phyloP scores from a whole-genome alignment of 2,329 filamentous ascomycete species.

The Chrysoporthe deuterocubensis region DNA sequence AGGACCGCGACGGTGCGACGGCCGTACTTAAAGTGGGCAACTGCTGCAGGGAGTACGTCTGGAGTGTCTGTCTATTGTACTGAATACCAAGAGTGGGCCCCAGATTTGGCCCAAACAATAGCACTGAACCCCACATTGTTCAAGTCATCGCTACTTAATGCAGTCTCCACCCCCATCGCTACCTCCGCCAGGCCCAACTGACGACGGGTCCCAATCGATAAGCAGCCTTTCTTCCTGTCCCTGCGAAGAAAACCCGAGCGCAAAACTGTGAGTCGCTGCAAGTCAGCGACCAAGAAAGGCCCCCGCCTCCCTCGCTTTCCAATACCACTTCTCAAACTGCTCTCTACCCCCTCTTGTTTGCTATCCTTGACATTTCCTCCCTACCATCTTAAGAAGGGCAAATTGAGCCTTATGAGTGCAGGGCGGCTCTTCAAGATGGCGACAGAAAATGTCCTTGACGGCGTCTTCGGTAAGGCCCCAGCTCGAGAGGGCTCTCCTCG shows the following conservation, averaged over 20 bases:
- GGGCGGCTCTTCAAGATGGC: constrained; percentile 53
- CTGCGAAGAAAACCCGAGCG: constrained; percentile 7
- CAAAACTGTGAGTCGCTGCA: neutral
- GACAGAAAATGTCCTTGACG: constrained; percentile 56
- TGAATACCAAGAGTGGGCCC: neutral
- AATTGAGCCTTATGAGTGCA: constrained; percentile 28
- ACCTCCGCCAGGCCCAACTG: neutral
- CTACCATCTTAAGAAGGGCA: neutral
- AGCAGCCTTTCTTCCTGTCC: constrained; percentile 6
- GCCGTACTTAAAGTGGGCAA: neutral
- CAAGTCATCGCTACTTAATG: neutral
- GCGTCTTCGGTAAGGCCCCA: constrained; percentile 57
- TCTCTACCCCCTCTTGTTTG: neutral
- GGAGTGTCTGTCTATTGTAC: neutral
- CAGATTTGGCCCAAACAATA: neutral
- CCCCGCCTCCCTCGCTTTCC: neutral
- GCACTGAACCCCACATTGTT: neutral
- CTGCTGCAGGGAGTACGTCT: neutral
- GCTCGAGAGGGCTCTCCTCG: neutral
- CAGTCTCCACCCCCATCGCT: neutral
- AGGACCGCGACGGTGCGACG: neutral
- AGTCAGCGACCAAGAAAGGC: neutral
- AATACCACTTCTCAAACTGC: neutral
- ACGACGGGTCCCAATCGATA: constrained; percentile 9
- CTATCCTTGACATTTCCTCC: no score